Conservation (phyloP, 306 rosid species). For the Castanea crenata region DNA sequence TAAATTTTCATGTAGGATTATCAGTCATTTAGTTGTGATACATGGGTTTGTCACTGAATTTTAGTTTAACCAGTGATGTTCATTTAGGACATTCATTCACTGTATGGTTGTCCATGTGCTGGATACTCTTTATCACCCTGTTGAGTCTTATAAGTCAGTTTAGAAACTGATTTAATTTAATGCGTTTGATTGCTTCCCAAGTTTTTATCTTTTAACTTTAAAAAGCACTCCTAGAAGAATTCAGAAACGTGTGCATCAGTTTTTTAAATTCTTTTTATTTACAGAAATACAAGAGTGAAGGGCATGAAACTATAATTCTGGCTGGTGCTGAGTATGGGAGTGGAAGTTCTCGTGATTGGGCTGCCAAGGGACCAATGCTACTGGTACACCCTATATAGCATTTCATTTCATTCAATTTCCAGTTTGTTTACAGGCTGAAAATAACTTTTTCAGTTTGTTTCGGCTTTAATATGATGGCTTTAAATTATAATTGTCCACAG, state of each 20-base stretch:
- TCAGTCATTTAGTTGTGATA: neutral
- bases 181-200: neutral
- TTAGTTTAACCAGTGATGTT: neutral
- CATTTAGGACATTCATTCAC: neutral
- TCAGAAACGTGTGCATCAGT: neutral
- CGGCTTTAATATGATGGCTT: conserved; percentile 8
- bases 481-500: conserved; percentile 27
- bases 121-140: neutral
- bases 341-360: conserved; percentile 99
- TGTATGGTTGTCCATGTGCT: neutral
- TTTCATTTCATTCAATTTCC: conserved; percentile 6
- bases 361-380: conserved; percentile 96
- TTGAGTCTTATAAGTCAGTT: neutral
- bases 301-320: conserved; percentile 66
- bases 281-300: conserved; percentile 83
- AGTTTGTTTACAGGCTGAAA: neutral
- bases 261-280: conserved; percentile 16
- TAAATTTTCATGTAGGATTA: neutral
- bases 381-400: conserved; percentile 46
- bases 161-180: neutral
- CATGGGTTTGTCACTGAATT: neutral
- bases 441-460: neutral
- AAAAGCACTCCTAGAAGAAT: neutral
- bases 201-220: neutral
- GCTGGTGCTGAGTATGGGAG: conserved; percentile 98